Evolutionary conservation across 1,284 basidiomycete genomes (phyloP).

Genomic region (Cryptococcus sp.): DNA sequence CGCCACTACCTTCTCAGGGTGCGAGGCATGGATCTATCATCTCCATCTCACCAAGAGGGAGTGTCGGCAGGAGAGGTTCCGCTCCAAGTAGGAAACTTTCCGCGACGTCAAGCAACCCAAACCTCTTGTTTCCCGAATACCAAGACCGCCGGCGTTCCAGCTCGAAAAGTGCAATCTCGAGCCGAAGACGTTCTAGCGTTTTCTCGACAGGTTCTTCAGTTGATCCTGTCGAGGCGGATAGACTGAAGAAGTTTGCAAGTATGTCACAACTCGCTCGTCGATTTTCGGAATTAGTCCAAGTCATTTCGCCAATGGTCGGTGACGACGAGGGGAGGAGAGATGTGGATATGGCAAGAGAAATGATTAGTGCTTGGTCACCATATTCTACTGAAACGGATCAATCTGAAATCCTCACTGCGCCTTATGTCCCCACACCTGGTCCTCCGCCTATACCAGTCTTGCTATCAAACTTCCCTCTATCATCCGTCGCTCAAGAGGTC

Average conservation of each 20-base stretch:
- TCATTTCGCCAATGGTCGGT: constrained; percentile 8
- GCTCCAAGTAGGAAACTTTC: not conserved
- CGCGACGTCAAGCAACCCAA: not conserved
- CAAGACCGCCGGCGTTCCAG: constrained; percentile 16
- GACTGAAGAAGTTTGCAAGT: constrained; percentile 24
- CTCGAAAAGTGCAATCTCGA: constrained; percentile 3
- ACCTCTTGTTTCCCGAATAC: not conserved
- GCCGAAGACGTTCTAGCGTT: constrained; percentile 19
- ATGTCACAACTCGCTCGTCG: constrained; percentile 22
- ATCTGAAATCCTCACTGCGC: constrained; percentile 28
- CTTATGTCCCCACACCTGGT: constrained; percentile 25
- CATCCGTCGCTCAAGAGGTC: constrained; percentile 16
- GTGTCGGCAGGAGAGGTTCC: constrained; percentile 3
- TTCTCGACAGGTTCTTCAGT: constrained; percentile 19
- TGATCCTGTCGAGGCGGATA: constrained; percentile 23
- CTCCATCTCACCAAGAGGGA: constrained; percentile 22
- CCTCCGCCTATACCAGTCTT: constrained; percentile 9
- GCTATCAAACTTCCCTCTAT: constrained; percentile 26
- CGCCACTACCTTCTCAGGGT: constrained; percentile 5
- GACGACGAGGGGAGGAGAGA: constrained; percentile 1
- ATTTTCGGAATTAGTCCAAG: constrained; percentile 33
- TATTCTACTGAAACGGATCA: constrained; percentile 10
- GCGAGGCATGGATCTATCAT: constrained; percentile 19
- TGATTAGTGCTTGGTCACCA: constrained; percentile 20
- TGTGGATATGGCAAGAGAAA: constrained; percentile 13